Conservation (phyloP, 441 rosid species). For the Brassica hybrid region DNA sequence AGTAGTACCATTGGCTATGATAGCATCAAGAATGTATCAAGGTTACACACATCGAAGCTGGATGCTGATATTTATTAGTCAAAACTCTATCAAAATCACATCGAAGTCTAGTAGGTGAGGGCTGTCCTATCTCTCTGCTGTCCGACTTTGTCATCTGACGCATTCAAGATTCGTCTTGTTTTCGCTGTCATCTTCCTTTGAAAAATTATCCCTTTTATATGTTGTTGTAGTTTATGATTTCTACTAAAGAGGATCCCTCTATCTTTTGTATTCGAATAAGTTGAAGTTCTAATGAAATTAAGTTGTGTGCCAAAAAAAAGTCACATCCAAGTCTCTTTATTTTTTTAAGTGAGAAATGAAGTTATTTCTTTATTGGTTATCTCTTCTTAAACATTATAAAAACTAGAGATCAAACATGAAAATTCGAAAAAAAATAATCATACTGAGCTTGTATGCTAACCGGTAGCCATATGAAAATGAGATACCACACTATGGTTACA, state of each 20-base stretch:
- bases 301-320: background rate
- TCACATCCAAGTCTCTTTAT: background rate
- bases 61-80: background rate
- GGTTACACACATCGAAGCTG: background rate
- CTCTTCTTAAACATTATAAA: background rate
- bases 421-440: background rate
- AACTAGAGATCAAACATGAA: background rate
- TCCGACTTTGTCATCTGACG: background rate
- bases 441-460: background rate
- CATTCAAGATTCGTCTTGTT: background rate
- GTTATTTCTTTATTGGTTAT: background rate
- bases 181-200: background rate
- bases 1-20: conserved; percentile 23
- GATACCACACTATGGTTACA: background rate
- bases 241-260: background rate
- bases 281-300: too few species aligned
- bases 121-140: background rate
- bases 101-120: background rate
- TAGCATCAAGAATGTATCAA: conserved; percentile 11
- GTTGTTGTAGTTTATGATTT: background rate
- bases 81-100: background rate
- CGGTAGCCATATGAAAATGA: background rate
- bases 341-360: background rate
- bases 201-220: background rate
- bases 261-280: background rate